Evolutionary conservation across 2,329 filamentous ascomycete species (phyloP).

Genomic region (Sporothrix phasma): DNA sequence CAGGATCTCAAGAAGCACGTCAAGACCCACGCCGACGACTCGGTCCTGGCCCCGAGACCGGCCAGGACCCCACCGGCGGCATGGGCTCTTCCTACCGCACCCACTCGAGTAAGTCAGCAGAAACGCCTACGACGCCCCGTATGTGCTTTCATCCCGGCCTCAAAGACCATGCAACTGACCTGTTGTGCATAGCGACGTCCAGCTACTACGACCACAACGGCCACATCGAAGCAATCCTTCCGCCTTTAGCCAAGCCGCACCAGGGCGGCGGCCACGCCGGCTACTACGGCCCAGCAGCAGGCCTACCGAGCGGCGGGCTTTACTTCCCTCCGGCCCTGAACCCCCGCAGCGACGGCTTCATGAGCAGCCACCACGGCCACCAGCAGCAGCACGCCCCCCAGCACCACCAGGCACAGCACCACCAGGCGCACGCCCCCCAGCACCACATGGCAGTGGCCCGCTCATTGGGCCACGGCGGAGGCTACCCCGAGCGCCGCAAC

Average conservation of each 20-base stretch:
- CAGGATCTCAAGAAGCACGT: conserved; percentile 99
- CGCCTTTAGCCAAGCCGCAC: conserved; percentile 45
- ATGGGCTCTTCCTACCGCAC: conserved; percentile 42
- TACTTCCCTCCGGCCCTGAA: conserved; percentile 60
- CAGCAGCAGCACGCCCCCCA: conserved; percentile 29
- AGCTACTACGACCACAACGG: conserved; percentile 57
- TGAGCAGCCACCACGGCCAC: conserved; percentile 33
- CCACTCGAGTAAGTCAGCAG: conserved; percentile 36
- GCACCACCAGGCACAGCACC: conserved; percentile 10
- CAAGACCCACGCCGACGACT: conserved; percentile 97
- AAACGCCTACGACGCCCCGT: too few relatives aligned
- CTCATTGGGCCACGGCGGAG: conserved; percentile 25
- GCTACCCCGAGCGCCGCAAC: conserved; percentile 72
- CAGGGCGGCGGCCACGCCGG: conserved; percentile 34
- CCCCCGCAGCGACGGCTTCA: conserved; percentile 45
- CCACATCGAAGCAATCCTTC: conserved; percentile 49
- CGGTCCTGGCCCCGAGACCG: conserved; percentile 51
- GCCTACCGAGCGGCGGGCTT: conserved; percentile 52
- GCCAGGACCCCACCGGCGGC: conserved; percentile 42
- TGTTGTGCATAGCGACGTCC: conserved; percentile 37
- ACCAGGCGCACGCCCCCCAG: conserved; percentile 2
- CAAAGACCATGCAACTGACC: conserved; percentile 4
- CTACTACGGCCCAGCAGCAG: conserved; percentile 52
- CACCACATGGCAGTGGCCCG: conserved; percentile 11
- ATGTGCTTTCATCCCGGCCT: too few relatives aligned